phyloP scores from a whole-genome alignment of 352 stramenopile genomes.

The Pythium utonaiense region DNA sequence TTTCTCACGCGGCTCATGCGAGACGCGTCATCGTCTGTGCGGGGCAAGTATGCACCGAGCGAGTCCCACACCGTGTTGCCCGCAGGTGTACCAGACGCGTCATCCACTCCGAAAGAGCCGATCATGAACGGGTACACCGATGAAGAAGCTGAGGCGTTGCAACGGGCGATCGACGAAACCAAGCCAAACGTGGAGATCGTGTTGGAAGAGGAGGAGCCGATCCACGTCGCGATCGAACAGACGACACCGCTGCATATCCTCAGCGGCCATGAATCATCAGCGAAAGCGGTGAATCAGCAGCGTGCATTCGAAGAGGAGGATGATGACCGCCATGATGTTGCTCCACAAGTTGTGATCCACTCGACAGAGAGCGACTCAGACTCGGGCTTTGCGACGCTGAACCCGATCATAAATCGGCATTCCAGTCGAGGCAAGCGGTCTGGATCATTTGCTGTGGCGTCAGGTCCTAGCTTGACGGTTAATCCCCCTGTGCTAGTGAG shows the following conservation, averaged over 20 bases:
- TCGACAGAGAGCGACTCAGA: constrained; percentile 64
- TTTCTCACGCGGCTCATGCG: constrained; percentile 32
- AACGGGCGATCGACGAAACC: background rate
- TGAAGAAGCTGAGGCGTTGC: background rate
- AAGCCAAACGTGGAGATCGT: constrained; percentile 19
- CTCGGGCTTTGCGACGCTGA: constrained; percentile 59
- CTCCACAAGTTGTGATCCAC: constrained; percentile 70
- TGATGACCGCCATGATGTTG: constrained; percentile 21
- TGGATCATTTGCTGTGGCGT: constrained; percentile 19
- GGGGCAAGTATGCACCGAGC: constrained; percentile 28
- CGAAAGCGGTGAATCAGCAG: background rate
- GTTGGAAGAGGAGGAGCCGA: constrained; percentile 44
- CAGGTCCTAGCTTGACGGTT: background rate
- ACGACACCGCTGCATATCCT: background rate
- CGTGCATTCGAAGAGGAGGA: constrained; percentile 16
- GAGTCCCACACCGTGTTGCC: constrained; percentile 14
- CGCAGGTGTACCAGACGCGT: background rate
- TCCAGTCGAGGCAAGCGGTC: constrained; percentile 14
- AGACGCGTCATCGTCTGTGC: constrained; percentile 23
- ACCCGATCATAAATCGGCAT: constrained; percentile 45
- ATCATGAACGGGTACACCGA: background rate
- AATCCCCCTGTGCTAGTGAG: constrained; percentile 37
- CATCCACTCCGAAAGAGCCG: background rate
- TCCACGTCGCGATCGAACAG: constrained; percentile 45
- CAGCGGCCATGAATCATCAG: background rate